These are phyloP conservation scores for Acer campestre DNA, from an alignment of 345 rosid genomes.

Conservation along the genomic window DNA sequence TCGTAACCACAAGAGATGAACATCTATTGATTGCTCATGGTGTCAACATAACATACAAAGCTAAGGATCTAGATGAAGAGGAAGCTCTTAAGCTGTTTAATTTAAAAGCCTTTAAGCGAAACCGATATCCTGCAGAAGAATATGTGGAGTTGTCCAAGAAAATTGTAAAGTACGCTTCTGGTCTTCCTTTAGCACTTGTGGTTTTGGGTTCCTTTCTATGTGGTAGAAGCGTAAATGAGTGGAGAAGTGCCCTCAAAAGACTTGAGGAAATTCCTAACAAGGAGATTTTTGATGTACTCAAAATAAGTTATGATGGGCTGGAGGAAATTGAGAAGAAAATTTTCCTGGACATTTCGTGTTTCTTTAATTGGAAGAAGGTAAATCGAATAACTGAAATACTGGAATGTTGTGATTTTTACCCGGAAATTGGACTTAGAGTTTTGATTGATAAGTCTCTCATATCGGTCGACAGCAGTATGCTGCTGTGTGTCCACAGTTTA, in stretches of 20 bases:
- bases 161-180: slow-evolving; percentile 6
- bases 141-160: slow-evolving; percentile 4
- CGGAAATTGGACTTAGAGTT: too few relatives aligned
- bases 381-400: too few relatives aligned
- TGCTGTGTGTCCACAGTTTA: too few relatives aligned
- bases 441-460: too few relatives aligned
- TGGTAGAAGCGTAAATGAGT: slow-evolving; percentile 10
- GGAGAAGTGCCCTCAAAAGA: slow-evolving; percentile 10
- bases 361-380: too few relatives aligned
- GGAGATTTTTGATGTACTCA: slow-evolving; percentile 15
- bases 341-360: too few relatives aligned
- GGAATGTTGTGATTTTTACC: too few relatives aligned
- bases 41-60: neutral
- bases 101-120: neutral
- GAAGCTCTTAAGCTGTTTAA: slow-evolving; percentile 14
- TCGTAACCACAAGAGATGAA: too few relatives aligned
- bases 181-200: slow-evolving; percentile 25
- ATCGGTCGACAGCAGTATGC: too few relatives aligned
- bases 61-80: neutral
- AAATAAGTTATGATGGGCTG: slow-evolving; percentile 23
- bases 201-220: slow-evolving; percentile 14
- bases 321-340: slow-evolving; percentile 11
- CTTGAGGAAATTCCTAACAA: slow-evolving; percentile 1
- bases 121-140: neutral
- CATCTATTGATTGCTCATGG: too few relatives aligned